phyloP scores from a whole-genome alignment of 2,329 filamentous ascomycete genomes.

The Arthrocladium fulminans region DNA sequence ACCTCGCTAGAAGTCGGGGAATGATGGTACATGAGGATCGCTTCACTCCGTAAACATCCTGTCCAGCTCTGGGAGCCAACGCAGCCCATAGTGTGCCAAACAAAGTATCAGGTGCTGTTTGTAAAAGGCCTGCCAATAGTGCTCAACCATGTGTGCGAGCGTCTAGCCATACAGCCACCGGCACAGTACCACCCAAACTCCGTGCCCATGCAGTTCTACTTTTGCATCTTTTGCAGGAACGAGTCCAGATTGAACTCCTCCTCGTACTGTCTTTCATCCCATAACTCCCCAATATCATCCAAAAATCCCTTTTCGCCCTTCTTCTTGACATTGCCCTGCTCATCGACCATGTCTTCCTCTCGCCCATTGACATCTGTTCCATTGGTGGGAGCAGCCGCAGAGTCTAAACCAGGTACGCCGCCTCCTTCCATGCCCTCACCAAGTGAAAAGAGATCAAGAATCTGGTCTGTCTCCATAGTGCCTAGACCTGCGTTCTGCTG shows the following conservation, averaged over 20 bases:
- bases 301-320: slow-evolving; percentile 87
- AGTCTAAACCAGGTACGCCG: slow-evolving; percentile 47
- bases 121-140: no score
- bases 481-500: slow-evolving; percentile 92
- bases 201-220: slow-evolving; percentile 20
- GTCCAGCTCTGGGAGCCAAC: no score
- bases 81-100: no score
- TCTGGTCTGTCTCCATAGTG: slow-evolving; percentile 98
- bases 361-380: slow-evolving; percentile 46
- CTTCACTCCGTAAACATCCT: no score
- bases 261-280: slow-evolving; percentile 96
- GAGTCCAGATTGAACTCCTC: slow-evolving; percentile 95
- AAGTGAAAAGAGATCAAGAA: slow-evolving; percentile 90
- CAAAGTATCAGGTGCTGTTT: no score
- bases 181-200: neutral
- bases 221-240: slow-evolving; percentile 88
- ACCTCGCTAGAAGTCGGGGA: no score
- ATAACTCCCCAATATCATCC: slow-evolving; percentile 89
- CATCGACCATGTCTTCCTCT: slow-evolving; percentile 76
- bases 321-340: slow-evolving; percentile 84
- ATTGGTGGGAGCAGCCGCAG: neutral
- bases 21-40: no score
- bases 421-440: slow-evolving; percentile 55
- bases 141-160: neutral
- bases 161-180: neutral